Conservation (phyloP, 768 basidiomycete genomes). For the Dendrothele bispora region DNA sequence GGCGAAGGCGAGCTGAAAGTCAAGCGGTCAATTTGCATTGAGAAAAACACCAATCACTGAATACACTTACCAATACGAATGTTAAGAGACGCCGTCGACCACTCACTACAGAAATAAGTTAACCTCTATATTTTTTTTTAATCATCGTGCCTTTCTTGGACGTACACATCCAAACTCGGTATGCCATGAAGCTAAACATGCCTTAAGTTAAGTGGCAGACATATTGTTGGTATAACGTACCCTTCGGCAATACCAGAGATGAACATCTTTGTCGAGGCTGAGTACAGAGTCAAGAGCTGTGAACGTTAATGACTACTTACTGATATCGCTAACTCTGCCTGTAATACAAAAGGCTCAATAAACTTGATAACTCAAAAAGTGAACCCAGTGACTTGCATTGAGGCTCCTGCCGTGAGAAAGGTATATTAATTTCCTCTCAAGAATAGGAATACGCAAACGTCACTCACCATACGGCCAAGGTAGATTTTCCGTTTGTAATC, state of each 20-base stretch:
- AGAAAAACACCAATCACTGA: not conserved
- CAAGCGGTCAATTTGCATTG: not conserved
- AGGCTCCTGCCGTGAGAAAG: constrained; percentile 24
- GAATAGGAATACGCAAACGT: not conserved
- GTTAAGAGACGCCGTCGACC: constrained; percentile 18
- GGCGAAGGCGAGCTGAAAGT: constrained; percentile 21
- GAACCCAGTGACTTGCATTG: constrained; percentile 19
- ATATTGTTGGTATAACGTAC: constrained; percentile 13
- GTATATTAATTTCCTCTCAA: not conserved
- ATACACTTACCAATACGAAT: constrained; percentile 19
- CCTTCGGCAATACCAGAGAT: constrained; percentile 33
- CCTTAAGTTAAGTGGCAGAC: not conserved
- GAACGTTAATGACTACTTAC: constrained; percentile 11
- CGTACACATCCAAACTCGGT: constrained; percentile 30
- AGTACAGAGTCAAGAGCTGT: not conserved
- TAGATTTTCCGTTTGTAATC: constrained; percentile 19
- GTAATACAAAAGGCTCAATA: not conserved
- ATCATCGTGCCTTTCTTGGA: no score
- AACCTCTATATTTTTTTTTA: no score
- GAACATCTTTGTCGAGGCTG: constrained; percentile 22
- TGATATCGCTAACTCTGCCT: constrained; percentile 29
- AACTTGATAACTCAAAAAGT: not conserved
- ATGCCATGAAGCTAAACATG: constrained; percentile 25
- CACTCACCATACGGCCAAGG: constrained; percentile 27
- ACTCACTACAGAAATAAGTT: constrained; percentile 25